These are phyloP conservation scores for Trichophyton mentagrophytes DNA, from an alignment of 2,329 filamentous ascomycete species.

Conservation along the genomic window DNA sequence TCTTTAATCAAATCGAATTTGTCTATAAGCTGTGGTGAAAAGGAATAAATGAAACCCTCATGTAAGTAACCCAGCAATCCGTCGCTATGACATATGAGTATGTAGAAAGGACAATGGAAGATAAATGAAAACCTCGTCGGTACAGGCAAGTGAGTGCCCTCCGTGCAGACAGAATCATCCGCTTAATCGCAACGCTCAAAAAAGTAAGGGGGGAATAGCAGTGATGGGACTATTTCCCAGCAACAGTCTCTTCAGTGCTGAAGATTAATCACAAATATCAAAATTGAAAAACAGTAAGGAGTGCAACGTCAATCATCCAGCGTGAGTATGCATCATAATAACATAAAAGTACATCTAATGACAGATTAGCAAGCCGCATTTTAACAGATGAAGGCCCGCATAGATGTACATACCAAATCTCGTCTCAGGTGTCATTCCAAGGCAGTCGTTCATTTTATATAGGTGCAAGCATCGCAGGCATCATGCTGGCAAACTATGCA, in stretches of 20 bases:
- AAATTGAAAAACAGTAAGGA: not conserved
- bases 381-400: not conserved
- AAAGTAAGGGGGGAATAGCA: not conserved
- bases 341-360: not conserved
- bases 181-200: not conserved
- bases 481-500: slow-evolving; percentile 25
- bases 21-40: not conserved
- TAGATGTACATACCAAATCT: not conserved
- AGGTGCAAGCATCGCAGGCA: slow-evolving; percentile 20
- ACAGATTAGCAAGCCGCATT: not conserved
- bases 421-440: not conserved
- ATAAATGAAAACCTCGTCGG: not conserved
- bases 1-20: not conserved
- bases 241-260: not conserved
- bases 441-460: slow-evolving; percentile 17
- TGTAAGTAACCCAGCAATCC: not conserved
- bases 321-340: not conserved
- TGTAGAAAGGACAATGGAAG: not conserved
- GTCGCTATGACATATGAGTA: not conserved
- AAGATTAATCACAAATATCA: not conserved
- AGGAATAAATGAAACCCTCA: not conserved
- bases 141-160: not conserved
- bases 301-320: not conserved
- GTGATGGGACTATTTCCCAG: not conserved
- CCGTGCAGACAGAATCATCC: not conserved